Base-by-base conservation (phyloP, 192 early-diverging fungal species). In the Coemansia guatemalensis region DNA sequence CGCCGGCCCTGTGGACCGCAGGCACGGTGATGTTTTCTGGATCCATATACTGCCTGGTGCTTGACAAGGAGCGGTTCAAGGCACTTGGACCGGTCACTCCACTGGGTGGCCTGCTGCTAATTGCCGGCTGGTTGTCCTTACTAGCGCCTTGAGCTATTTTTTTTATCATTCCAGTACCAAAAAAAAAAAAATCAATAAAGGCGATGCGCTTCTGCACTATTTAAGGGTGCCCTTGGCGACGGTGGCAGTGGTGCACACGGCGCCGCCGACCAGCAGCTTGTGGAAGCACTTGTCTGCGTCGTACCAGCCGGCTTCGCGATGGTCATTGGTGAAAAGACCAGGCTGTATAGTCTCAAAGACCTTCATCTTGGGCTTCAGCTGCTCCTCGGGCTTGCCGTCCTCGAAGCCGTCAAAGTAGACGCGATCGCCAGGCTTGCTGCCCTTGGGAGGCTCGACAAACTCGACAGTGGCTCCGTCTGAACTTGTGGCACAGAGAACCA, bases 301-400 rank as follows among this genome's bases (percentile, higher is more conserved):
- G 67, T 85, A 82, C 84, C 77, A 92, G 63, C 82, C 84, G 27
- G 90, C 90, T 53, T 85, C 62, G 59, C 77, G 71, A 62, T 90
- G 86, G 30, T 86, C 85, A 59, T 85, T 84, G 24, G 90, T 93
- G 60, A 88, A 84, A 51, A 92, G 78, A 18, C 88, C 90, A 25
- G 95, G 93, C 85, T 97, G 95, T 51, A 99, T 91, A 25, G 93
- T 92, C 73, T 99, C 97, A 85, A 87, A 99, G 61, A 95, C 87
- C 85, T 99, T 99, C 86, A 94, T 95, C 86, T 99, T 99, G 64
- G 97, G 95, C 75, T 96, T 96, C 60, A 99, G 87, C 26, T 91
- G 85, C 61, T 85, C 88, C 67, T 97, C 95, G 27, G 97, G 95
- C 65, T 82, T 88, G 55, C 82, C 83, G 65, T 58, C 92, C 85